A percentile compares a stretch with the other conserved stretches of the same genome.
These are phyloP conservation scores for Boletus hoseneyae DNA, from an alignment of 1,284 basidiomycete species.

Conservation along the genomic window DNA sequence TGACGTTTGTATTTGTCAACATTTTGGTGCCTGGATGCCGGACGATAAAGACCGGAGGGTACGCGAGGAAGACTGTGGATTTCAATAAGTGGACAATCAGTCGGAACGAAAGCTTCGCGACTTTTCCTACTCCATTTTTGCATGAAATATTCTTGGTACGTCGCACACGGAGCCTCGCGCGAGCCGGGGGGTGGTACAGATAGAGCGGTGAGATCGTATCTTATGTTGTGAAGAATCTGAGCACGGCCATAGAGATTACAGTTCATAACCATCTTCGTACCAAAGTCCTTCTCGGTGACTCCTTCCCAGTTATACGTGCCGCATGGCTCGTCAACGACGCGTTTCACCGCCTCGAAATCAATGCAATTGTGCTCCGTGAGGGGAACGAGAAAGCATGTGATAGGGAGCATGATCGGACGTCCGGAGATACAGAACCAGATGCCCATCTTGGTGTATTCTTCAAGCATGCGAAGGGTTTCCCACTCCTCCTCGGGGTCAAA, in stretches of 20 bases:
- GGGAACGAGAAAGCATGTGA: conserved; percentile 63
- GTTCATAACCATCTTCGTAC: conserved; percentile 50
- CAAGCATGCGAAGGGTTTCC: conserved; percentile 47
- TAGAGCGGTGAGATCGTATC: conserved; percentile 60
- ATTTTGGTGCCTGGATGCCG: conserved; percentile 27
- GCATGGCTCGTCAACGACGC: conserved; percentile 44
- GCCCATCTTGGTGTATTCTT: conserved; percentile 58
- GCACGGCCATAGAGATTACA: conserved; percentile 52
- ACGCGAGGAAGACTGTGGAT: conserved; percentile 41
- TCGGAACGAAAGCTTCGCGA: conserved; percentile 42
- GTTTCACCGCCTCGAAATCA: conserved; percentile 55
- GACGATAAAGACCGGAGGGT: conserved; percentile 42
- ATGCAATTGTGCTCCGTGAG: conserved; percentile 45
- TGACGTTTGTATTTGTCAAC: conserved; percentile 20
- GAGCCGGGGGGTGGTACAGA: conserved; percentile 51
- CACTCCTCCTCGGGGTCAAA: conserved; percentile 44
- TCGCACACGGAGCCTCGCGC: conserved; percentile 44
- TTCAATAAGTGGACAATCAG: conserved; percentile 60
- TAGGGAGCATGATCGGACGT: conserved; percentile 45
- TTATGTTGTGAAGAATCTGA: conserved; percentile 52
- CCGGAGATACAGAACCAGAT: conserved; percentile 64
- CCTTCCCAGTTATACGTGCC: conserved; percentile 54
- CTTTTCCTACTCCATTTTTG: conserved; percentile 51
- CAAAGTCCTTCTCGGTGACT: conserved; percentile 46
- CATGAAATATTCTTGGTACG: conserved; percentile 60